Conservation (phyloP, 179 eudicot species). For the Silene vulgaris region DNA sequence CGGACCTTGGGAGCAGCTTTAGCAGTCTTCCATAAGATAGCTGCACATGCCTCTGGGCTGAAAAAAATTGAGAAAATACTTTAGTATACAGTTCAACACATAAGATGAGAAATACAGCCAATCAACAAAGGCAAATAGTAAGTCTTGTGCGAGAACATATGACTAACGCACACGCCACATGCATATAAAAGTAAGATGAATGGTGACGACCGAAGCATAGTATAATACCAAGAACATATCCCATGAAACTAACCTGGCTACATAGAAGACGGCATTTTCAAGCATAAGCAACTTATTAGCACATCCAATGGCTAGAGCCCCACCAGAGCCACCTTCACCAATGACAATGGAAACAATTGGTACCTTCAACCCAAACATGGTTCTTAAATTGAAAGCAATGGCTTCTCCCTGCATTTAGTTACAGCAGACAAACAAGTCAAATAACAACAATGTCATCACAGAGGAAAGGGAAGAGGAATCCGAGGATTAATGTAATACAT, state of each 20-base stretch:
- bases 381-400: constrained; percentile 81
- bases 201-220: too few relatives aligned
- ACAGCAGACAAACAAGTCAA: constrained; percentile 22
- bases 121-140: not conserved
- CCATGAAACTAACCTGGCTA: constrained; percentile 62
- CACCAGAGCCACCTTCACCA: constrained; percentile 99
- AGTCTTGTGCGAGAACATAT: not conserved
- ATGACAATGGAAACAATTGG: constrained; percentile 83
- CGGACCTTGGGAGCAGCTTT: constrained; percentile 81
- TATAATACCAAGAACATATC: too few relatives aligned
- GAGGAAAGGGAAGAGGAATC: not conserved
- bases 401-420: constrained; percentile 78
- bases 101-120: not conserved
- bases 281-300: constrained; percentile 85
- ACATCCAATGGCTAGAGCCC: constrained; percentile 98
- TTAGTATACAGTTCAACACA: not conserved
- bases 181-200: too few relatives aligned
- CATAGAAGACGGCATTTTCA: constrained; percentile 95
- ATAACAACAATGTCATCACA: not conserved
- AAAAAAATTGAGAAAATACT: constrained; percentile 14
- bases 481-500: constrained; percentile 30
- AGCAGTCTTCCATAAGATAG: constrained; percentile 87
- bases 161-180: not conserved
- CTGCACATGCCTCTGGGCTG: constrained; percentile 99
- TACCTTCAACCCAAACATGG: constrained; percentile 94